Percentiles rank a stretch among this genome's conserved stretches.
phyloP scores from a whole-genome alignment of 371 early-diverging fungal genomes.

The Actinomucor elegans region DNA sequence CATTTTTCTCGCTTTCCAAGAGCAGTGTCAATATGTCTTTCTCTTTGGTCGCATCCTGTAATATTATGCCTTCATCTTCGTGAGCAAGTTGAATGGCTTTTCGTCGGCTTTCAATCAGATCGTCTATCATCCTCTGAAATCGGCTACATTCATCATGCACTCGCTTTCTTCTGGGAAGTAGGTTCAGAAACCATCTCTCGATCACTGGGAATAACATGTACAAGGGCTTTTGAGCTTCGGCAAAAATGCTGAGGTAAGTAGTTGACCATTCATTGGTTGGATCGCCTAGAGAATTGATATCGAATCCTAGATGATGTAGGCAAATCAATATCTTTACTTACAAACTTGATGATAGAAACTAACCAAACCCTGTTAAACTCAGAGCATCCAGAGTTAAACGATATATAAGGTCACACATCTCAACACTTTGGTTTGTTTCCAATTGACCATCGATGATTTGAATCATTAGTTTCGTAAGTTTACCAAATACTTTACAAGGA shows the following conservation, averaged over 20 bases:
- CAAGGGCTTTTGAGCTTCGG: no score
- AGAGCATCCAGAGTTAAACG: conserved; percentile 33
- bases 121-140: conserved; percentile 5
- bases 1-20: conserved; percentile 6
- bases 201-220: no score
- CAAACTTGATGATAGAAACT: no score
- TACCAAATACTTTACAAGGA: conserved; percentile 30
- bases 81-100: no score
- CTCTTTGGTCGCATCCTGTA: conserved; percentile 3
- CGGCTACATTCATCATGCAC: conserved; percentile 24
- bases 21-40: conserved; percentile 18
- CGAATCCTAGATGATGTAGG: background rate
- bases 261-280: background rate
- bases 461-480: conserved; percentile 18
- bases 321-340: no score
- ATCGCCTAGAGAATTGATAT: background rate
- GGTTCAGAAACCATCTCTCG: no score
- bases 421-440: background rate
- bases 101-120: conserved; percentile 4
- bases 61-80: no score
- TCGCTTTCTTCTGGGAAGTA: conserved; percentile 20
- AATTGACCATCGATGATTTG: conserved; percentile 8
- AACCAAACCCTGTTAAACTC: conserved; percentile 33
- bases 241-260: no score
- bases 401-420: conserved; percentile 20